Percentiles rank a stretch among this genome's conserved stretches.
These are phyloP conservation scores for Globisporangium paddicum DNA, from an alignment of 352 stramenopile species.

Conservation along the genomic window DNA sequence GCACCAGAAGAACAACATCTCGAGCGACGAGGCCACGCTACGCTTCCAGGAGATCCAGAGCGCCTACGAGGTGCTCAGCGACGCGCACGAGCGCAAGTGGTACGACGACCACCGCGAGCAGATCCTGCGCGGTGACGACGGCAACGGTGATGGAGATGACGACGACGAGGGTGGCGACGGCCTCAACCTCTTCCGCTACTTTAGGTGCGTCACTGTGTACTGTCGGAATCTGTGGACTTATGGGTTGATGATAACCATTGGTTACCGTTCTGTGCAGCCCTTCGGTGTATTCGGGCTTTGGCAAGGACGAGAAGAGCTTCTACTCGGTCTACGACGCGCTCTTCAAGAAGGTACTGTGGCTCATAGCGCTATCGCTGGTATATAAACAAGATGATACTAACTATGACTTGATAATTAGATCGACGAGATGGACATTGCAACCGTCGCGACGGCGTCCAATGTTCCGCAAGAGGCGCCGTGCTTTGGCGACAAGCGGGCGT, in stretches of 20 bases:
- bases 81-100: conserved; percentile 84
- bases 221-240: neutral
- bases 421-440: conserved; percentile 53
- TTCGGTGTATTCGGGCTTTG: conserved; percentile 75
- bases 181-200: conserved; percentile 77
- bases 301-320: conserved; percentile 67
- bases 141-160: conserved; percentile 21
- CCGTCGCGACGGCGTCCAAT: conserved; percentile 6
- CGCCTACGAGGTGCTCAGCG: conserved; percentile 83
- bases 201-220: conserved; percentile 35
- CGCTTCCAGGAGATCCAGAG: conserved; percentile 85
- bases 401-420: conserved; percentile 41
- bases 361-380: neutral
- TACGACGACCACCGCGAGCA: conserved; percentile 88
- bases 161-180: conserved; percentile 33
- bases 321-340: conserved; percentile 69
- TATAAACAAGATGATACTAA: neutral
- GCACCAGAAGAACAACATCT: conserved; percentile 68
- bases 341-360: conserved; percentile 50
- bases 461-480: conserved; percentile 24
- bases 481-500: conserved; percentile 37
- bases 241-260: conserved; percentile 4
- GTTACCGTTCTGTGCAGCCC: conserved; percentile 17
- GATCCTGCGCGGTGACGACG: conserved; percentile 70
- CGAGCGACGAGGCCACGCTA: conserved; percentile 67